phyloP scores from a whole-genome alignment of 139 green algal species.

The Chlamydomonas eustigma region DNA sequence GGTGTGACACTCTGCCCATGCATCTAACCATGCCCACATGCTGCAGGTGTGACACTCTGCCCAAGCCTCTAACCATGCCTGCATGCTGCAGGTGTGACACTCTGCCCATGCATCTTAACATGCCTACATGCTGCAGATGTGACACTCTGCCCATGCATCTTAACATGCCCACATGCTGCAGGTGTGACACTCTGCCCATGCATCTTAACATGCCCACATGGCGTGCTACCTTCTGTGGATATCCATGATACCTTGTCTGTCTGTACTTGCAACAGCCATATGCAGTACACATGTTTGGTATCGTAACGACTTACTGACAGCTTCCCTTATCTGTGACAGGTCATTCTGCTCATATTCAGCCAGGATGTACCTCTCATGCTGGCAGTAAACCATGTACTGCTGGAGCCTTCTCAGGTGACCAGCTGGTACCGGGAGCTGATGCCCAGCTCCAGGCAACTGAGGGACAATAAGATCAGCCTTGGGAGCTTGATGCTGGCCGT shows the following conservation, averaged over 20 bases:
- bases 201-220: too few species aligned
- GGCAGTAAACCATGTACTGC: not conserved
- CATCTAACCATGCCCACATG: slow-evolving; percentile 39
- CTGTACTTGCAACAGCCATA: too few species aligned
- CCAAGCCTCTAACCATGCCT: slow-evolving; percentile 28
- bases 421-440: not conserved
- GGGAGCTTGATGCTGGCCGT: slow-evolving; percentile 73
- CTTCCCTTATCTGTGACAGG: slow-evolving; percentile 67
- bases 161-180: too few species aligned
- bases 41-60: slow-evolving; percentile 30
- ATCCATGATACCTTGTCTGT: too few species aligned
- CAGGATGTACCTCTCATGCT: slow-evolving; percentile 50
- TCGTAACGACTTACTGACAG: not conserved
- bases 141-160: too few species aligned
- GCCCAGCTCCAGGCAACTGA: too few species aligned
- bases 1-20: slow-evolving; percentile 19
- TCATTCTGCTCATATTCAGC: slow-evolving; percentile 82
- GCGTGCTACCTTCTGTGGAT: too few species aligned
- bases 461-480: slow-evolving; percentile 23
- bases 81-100: slow-evolving; percentile 42
- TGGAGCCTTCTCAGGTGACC: slow-evolving; percentile 39
- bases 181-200: too few species aligned
- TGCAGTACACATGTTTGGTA: too few species aligned
- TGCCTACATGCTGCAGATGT: slow-evolving; percentile 41
- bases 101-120: slow-evolving; percentile 26